phyloP scores from a whole-genome alignment of 768 basidiomycete genomes.

The Leccinellum rugosiceps region DNA sequence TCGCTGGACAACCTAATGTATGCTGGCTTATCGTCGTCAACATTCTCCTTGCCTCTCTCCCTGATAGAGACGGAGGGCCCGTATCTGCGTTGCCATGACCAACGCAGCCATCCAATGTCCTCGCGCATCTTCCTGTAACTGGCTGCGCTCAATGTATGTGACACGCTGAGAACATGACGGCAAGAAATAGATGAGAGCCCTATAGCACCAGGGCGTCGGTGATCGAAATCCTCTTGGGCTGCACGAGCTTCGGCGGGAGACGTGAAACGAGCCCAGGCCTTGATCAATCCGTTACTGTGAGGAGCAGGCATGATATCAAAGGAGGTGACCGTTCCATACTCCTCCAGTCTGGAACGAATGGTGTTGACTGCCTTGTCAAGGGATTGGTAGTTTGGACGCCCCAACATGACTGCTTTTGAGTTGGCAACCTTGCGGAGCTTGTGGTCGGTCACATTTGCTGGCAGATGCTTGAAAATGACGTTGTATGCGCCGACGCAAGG shows the following conservation, averaged over 20 bases:
- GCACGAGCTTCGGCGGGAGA: slow-evolving; percentile 49
- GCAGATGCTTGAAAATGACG: slow-evolving; percentile 57
- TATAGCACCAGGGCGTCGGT: slow-evolving; percentile 41
- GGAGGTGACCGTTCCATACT: slow-evolving; percentile 35
- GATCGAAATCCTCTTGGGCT: slow-evolving; percentile 48
- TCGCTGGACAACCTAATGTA: slow-evolving; percentile 50
- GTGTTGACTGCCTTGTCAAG: slow-evolving; percentile 34
- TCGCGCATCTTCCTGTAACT: slow-evolving; percentile 39
- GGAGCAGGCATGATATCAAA: slow-evolving; percentile 52
- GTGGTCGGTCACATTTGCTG: slow-evolving; percentile 39
- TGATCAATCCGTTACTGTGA: slow-evolving; percentile 46
- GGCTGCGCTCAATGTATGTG: slow-evolving; percentile 38
- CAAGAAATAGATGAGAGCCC: slow-evolving; percentile 49
- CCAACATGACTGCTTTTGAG: slow-evolving; percentile 50
- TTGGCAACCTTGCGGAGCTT: slow-evolving; percentile 45
- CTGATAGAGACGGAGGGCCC: slow-evolving; percentile 31
- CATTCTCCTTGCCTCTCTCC: slow-evolving; percentile 15
- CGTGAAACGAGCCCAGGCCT: slow-evolving; percentile 55
- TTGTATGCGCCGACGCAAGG: slow-evolving; percentile 59
- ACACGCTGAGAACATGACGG: slow-evolving; percentile 51
- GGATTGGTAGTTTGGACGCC: slow-evolving; percentile 44
- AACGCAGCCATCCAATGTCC: slow-evolving; percentile 47
- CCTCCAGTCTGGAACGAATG: slow-evolving; percentile 37
- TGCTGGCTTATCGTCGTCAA: slow-evolving; percentile 20
- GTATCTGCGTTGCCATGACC: slow-evolving; percentile 31